phyloP scores from a whole-genome alignment of 73 alveolate species.

The Paraurostyla sp. region DNA sequence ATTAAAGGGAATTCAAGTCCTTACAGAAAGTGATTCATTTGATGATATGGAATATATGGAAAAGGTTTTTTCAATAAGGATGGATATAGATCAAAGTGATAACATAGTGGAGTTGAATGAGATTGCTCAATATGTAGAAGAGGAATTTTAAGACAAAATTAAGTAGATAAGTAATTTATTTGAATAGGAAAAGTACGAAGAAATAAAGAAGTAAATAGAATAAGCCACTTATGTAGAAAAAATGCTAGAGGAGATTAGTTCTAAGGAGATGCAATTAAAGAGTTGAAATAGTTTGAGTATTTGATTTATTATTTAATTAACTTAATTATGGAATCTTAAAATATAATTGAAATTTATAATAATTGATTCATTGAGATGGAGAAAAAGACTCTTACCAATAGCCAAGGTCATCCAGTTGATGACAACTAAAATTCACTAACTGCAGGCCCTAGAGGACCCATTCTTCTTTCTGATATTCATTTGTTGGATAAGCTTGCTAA shows the following conservation, averaged over 20 bases:
- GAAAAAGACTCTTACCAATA: constrained; percentile 83
- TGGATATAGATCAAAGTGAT: constrained; percentile 18
- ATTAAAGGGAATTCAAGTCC: neutral
- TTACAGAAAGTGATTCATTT: neutral
- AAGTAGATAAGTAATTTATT: neutral
- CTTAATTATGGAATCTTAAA: no score
- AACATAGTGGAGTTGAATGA: neutral
- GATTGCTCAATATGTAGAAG: neutral
- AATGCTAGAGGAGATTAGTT: constrained; percentile 6
- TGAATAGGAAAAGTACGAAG: neutral
- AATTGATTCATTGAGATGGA: no score
- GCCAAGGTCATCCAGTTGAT: constrained; percentile 89
- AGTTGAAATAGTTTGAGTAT: no score
- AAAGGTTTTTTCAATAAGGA: constrained; percentile 19
- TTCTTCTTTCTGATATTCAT: constrained; percentile 82
- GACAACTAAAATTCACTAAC: constrained; percentile 90
- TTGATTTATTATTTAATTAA: no score
- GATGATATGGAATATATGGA: constrained; percentile 49
- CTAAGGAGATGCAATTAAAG: neutral
- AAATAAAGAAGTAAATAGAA: neutral
- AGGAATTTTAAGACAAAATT: neutral
- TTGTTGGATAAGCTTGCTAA: constrained; percentile 92
- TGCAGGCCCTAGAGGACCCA: constrained; percentile 94
- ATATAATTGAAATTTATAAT: no score
- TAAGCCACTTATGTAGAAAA: neutral